Base-by-base conservation (phyloP, 1,139 yeast species). In the Zygoascus hellenicus region DNA sequence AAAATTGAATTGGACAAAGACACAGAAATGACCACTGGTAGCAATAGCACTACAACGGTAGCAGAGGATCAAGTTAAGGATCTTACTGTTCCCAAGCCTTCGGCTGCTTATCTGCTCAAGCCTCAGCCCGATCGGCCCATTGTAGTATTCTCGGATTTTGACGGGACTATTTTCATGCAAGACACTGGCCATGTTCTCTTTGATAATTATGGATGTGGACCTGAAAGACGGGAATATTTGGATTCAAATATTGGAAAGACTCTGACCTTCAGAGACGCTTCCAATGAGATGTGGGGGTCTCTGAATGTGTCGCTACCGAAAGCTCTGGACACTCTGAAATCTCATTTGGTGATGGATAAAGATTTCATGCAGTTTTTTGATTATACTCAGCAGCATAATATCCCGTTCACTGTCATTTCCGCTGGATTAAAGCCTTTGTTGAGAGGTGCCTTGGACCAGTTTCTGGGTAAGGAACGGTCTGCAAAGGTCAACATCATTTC, bases 391-490 rank as follows among this genome's bases (percentile, higher is more conserved):
- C 64, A 67, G 33, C 71, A 75, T 53, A 66, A 69, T 36, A 77
- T 81, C 48, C 81, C 83, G 4, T 78, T 81, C 51, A 72, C 80
- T 42, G 83, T 81, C 33, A 78, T 81, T 49, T 75, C 81, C 38
- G 81, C 84, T n/a, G 87, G 87, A 11, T 73, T 81, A 74, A 73
- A 71, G 58, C 87, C 87, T 10, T 71, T 81, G 51, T 74, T 81
- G 52, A 67, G 77, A 44, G 79, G 81, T 16, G 80, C 81, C 46
- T 74, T 81, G 54, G 73, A 75, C 55, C 72, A 70, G 53, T 76
- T 80, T 59, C 74, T 81, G 38, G 86, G 86, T 14, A 68, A 66
- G 45, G 81, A 78, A 48, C 76, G 76, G 31, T 70, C 77, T 33
- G 64, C 67, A 35, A 70, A 76, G 53, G 80, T 81, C 56, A 80